Base-by-base conservation (phyloP, 192 early-diverging fungal species). In the Backusella macrospora region DNA sequence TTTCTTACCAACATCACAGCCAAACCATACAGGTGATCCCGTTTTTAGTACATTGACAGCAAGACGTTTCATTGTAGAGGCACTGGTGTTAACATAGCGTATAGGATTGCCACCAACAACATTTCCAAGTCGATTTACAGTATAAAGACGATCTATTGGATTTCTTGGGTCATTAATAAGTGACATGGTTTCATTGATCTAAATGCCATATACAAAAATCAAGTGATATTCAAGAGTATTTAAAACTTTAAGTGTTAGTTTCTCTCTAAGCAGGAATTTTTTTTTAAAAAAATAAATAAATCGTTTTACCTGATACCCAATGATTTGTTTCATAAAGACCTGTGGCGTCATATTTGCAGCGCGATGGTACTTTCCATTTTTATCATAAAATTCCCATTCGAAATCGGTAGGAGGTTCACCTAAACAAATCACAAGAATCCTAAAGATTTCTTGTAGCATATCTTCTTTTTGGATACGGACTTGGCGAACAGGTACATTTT, bases 121-220 rank as follows among this genome's bases (percentile, higher is more conserved):
- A 78, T 94, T 94, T 52, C 91, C 91, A 45, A 94, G 82, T 66
- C 87, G 88, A 65, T 90, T 79, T 15, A 94, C 90, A 1, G 92
- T 92, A 83, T 94, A 94, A 29, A 89, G 82, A 12, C 73, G 75
- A 76, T 81, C 77, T 34, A 79, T 83, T 48, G 72, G 77, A 80
- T 94, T 92, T 72, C 92, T 90, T 47, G 92, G 92, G 66, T 94
- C 90, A 77, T 94, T 87, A 52, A 92, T 87, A 70, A 94, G 76
- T 8, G 92, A 94, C 65, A 92, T 81, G 0, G 86, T 87, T 18
- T 89, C 84, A 14, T 66, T 73, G 68, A 90, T 81, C 85, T 93
- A 84, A n/a, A 76, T 5, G 6, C 0, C 47, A 48, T 38, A 29
- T 65, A 47, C 34, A 4, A 40, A 15, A 26, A 1, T 18, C 2